Conservation (phyloP, 1,139 yeast species). For the Hemisphaericaspora lyxosophila region DNA sequence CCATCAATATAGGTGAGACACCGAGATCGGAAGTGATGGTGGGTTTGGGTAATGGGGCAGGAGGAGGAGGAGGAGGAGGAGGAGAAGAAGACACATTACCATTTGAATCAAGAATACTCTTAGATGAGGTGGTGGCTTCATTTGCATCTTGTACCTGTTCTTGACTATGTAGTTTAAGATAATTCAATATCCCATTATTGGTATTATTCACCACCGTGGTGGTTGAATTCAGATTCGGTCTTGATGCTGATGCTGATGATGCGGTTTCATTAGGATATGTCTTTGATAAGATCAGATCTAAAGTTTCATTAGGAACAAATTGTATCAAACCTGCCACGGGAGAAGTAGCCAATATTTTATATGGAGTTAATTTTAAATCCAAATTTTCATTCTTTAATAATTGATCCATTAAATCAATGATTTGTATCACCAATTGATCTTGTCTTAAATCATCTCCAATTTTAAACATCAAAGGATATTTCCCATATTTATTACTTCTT, state of each 20-base stretch:
- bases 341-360: slow-evolving; percentile 86
- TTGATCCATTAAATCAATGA: slow-evolving; percentile 88
- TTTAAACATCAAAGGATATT: slow-evolving; percentile 86
- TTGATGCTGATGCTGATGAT: too few relatives aligned
- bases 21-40: slow-evolving; percentile 60
- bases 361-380: slow-evolving; percentile 85
- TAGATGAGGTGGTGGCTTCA: slow-evolving; percentile 25
- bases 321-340: slow-evolving; percentile 90
- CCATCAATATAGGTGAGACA: slow-evolving; percentile 78
- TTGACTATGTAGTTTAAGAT: slow-evolving; percentile 65
- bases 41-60: slow-evolving; percentile 22
- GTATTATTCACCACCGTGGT: slow-evolving; percentile 1
- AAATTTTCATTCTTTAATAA: slow-evolving; percentile 85
- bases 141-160: slow-evolving; percentile 23
- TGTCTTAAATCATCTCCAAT: slow-evolving; percentile 95
- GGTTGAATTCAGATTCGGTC: slow-evolving; percentile 5
- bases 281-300: slow-evolving; percentile 70
- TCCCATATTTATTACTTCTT: slow-evolving; percentile 41
- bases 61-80: too few relatives aligned
- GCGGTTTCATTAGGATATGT: slow-evolving; percentile 45
- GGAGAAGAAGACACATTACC: slow-evolving; percentile 4
- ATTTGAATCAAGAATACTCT: slow-evolving; percentile 26
- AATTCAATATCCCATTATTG: slow-evolving; percentile 66
- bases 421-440: slow-evolving; percentile 93
- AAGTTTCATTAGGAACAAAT: slow-evolving; percentile 86